Evolutionary conservation across 2,329 filamentous ascomycete genomes (phyloP).

Genomic region (Colletotrichum simmondsii): DNA sequence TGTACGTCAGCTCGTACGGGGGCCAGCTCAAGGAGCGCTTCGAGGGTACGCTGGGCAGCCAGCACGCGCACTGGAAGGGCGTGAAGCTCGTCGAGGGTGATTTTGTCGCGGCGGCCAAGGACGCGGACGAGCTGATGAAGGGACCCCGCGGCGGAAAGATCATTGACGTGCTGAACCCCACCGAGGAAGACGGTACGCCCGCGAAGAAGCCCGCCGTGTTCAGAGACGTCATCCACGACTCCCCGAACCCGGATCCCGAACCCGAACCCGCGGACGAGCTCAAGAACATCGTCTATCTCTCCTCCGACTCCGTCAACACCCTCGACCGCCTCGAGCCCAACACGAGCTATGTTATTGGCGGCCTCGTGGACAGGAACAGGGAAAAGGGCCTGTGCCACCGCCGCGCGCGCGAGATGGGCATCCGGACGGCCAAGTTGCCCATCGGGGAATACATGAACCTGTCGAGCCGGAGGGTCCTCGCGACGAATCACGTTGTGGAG

Average conservation of each 20-base stretch:
- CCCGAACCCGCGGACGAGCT: slow-evolving; percentile 47
- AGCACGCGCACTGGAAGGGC: slow-evolving; percentile 83
- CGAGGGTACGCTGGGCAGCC: slow-evolving; percentile 76
- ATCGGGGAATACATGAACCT: slow-evolving; percentile 97
- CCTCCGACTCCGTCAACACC: slow-evolving; percentile 89
- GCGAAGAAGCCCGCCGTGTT: slow-evolving; percentile 41
- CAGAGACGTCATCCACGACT: slow-evolving; percentile 44
- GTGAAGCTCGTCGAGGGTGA: slow-evolving; percentile 79
- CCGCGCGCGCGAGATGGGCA: slow-evolving; percentile 76
- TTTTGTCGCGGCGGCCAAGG: slow-evolving; percentile 75
- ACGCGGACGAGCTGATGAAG: slow-evolving; percentile 76
- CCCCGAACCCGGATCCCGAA: slow-evolving; percentile 44
- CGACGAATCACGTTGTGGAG: slow-evolving; percentile 96
- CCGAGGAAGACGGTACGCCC: slow-evolving; percentile 39
- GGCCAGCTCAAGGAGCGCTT: slow-evolving; percentile 82
- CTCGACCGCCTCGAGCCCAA: slow-evolving; percentile 86
- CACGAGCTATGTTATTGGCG: slow-evolving; percentile 92
- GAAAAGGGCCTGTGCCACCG: slow-evolving; percentile 96
- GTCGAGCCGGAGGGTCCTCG: slow-evolving; percentile 84
- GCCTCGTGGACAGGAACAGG: slow-evolving; percentile 94
- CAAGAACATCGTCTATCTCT: slow-evolving; percentile 81
- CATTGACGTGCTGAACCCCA: slow-evolving; percentile 64
- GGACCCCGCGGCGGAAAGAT: slow-evolving; percentile 65
- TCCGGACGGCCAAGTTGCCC: slow-evolving; percentile 90
- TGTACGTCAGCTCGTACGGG: slow-evolving; percentile 83